A percentile compares a stretch with the other conserved stretches of the same genome.
These are phyloP conservation scores for Trichosanthes cucumerina DNA, from an alignment of 306 rosid species.

Conservation along the genomic window DNA sequence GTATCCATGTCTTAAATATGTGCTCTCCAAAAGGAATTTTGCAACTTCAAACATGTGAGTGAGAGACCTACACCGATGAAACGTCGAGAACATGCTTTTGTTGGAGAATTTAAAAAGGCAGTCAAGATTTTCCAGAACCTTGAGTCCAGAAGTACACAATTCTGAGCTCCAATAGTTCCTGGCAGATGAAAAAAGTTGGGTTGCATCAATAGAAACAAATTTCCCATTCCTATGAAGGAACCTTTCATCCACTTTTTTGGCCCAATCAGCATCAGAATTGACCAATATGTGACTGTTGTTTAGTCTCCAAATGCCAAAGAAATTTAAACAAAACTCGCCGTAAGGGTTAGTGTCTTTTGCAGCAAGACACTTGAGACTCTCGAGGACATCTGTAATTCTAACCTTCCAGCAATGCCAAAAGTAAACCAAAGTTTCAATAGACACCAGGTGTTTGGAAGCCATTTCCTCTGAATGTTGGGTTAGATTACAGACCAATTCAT, in stretches of 20 bases:
- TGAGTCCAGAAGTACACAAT: constrained; percentile 32
- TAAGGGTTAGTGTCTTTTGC: constrained; percentile 20
- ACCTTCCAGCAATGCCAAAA: constrained; percentile 70
- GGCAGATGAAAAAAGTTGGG: constrained; percentile 27
- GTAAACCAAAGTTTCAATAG: constrained; percentile 43
- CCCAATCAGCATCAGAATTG: constrained; percentile 54
- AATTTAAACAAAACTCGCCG: constrained; percentile 40
- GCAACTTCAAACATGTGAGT: constrained; percentile 35
- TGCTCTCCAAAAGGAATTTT: constrained; percentile 29
- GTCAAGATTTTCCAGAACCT: constrained; percentile 38
- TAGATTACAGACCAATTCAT: constrained; percentile 19
- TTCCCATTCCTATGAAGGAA: constrained; percentile 24
- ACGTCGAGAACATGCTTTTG: constrained; percentile 5
- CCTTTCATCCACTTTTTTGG: constrained; percentile 18
- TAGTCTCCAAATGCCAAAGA: constrained; percentile 40
- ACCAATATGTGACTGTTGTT: constrained; percentile 29
- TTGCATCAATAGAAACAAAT: constrained; percentile 25
- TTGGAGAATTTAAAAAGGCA: constrained; percentile 19
- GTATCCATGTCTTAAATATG: constrained; percentile 9
- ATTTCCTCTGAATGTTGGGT: constrained; percentile 17
- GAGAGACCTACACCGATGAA: constrained; percentile 24
- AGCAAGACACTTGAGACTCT: constrained; percentile 26
- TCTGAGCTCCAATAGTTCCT: constrained; percentile 44
- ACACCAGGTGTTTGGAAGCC: constrained; percentile 24
- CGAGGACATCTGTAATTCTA: constrained; percentile 21